A percentile compares a stretch with the other conserved stretches of the same genome.
phyloP scores from a whole-genome alignment of 2,329 filamentous ascomycete genomes.

The Fusarium compactum region DNA sequence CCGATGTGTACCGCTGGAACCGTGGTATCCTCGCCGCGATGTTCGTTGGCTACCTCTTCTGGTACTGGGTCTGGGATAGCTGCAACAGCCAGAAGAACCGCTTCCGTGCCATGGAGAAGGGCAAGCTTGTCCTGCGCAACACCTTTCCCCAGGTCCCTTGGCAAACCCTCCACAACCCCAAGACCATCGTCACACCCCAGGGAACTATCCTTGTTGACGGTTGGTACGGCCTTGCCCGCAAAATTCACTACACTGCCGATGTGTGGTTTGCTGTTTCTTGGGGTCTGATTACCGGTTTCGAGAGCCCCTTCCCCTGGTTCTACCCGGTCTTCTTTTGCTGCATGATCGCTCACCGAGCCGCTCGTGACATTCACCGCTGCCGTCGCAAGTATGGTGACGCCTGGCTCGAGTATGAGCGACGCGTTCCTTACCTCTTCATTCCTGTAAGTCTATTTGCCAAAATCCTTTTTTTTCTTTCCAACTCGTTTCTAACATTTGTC shows the following conservation, averaged over 20 bases:
- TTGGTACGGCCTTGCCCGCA: constrained; percentile 83
- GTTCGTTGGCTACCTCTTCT: constrained; percentile 79
- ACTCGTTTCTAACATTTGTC: constrained; percentile 26
- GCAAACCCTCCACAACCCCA: constrained; percentile 84
- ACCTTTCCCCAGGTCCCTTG: constrained; percentile 93
- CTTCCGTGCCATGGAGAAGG: constrained; percentile 84
- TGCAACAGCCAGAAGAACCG: constrained; percentile 95
- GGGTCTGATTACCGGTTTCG: constrained; percentile 65
- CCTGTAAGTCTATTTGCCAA: constrained; percentile 59
- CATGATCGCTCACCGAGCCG: constrained; percentile 86
- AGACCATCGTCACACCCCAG: constrained; percentile 77
- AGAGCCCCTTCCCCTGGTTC: constrained; percentile 89
- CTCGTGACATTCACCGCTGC: constrained; percentile 82
- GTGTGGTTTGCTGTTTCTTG: constrained; percentile 63
- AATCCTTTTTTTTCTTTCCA: too few relatives aligned
- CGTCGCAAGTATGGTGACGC: constrained; percentile 83
- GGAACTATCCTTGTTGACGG: constrained; percentile 85
- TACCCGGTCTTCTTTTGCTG: constrained; percentile 84
- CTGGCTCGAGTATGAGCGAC: constrained; percentile 83
- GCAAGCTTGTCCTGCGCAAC: constrained; percentile 75
- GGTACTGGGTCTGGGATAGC: constrained; percentile 94
- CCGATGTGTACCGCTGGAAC: constrained; percentile 82
- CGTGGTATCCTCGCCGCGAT: constrained; percentile 73
- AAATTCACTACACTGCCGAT: constrained; percentile 65
- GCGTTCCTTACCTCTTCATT: constrained; percentile 87